Base-by-base conservation (phyloP, 768 basidiomycete species). In the Rhodotorula diobovata region DNA sequence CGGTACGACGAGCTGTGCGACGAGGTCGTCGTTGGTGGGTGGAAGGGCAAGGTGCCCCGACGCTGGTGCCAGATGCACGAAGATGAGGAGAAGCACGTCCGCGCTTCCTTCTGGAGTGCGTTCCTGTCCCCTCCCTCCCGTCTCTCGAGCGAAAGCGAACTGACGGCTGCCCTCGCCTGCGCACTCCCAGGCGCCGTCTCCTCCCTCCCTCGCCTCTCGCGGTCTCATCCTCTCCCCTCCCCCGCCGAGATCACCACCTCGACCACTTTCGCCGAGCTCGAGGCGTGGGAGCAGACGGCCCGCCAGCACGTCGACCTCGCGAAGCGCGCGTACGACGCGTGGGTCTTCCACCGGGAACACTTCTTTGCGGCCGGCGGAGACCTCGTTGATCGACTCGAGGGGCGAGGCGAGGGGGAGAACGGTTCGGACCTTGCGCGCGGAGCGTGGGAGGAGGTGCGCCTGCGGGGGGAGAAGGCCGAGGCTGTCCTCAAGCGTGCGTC, bases 1-100 rank as follows among this genome's bases (percentile, higher is more conserved):
- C 66, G 73, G 2, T 71, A 64, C 51, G 63, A 68, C 21, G 70
- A 66, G 28, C 5, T 30, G n/a, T 74, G 73, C 51, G 73, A 56
- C 23, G 67, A 71, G 51, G 67, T 71, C 1, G 73, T 74, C 20
- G 73, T 74, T 21, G 73, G 73, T 4, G 73, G 73, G 2, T 67
- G 63, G 63, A 74, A 74, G 66, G 73, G 73, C 7, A 74, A 71
- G 61, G 73, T 74, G 15, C 34, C 34, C 4, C 43, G 73, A 14
- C 30, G 61, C 50, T 74, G 69, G 69, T 74, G 73, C n/a, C 32
- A 35, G 15, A 55, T 61, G 28, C 73, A 74, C 56, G 69, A 74
- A 34, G 67, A 65, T 20, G 73, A 74, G 57, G 73, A 71, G 67
- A 59, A 65, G 56, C 53, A 53, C 60, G 67, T 74, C 28, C 41